These are phyloP conservation scores for Leccinum boreale DNA, from an alignment of 768 basidiomycete species.

Conservation along the genomic window DNA sequence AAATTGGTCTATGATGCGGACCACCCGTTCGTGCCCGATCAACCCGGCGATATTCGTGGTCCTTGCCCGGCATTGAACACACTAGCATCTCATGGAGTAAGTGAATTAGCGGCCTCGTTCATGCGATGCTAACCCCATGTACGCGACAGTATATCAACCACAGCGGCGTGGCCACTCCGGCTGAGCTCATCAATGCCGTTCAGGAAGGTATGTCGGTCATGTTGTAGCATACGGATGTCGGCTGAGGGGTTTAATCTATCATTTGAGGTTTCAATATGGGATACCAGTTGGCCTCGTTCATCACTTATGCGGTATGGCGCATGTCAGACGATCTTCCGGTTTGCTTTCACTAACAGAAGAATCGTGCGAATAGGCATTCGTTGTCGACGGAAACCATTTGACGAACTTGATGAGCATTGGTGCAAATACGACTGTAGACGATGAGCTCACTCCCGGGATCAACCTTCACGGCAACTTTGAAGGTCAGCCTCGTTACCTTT, in stretches of 20 bases:
- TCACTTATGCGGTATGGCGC: constrained; percentile 16
- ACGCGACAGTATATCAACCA: too few species aligned
- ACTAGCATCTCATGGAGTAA: constrained; percentile 25
- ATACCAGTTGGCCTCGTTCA: constrained; percentile 11
- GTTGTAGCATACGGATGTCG: too few species aligned
- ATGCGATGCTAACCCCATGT: not conserved
- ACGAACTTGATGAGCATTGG: constrained; percentile 28
- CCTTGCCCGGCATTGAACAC: constrained; percentile 26
- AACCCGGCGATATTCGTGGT: constrained; percentile 22
- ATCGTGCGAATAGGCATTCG: constrained; percentile 14
- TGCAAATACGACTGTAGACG: constrained; percentile 16
- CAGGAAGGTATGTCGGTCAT: too few species aligned
- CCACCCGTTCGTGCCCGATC: constrained; percentile 16
- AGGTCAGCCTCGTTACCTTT: constrained; percentile 1
- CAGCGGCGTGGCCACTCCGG: too few species aligned
- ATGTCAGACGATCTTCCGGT: not conserved
- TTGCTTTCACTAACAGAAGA: not conserved
- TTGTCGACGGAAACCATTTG: constrained; percentile 28
- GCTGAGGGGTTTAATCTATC: too few species aligned
- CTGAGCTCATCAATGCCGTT: too few species aligned
- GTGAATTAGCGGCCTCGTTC: not conserved
- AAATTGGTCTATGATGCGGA: constrained; percentile 19
- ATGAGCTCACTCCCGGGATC: constrained; percentile 17
- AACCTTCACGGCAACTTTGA: constrained; percentile 26
- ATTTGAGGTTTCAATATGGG: too few species aligned